Base-by-base conservation (phyloP, 2,329 filamentous ascomycete genomes). In the Sporothrix brasiliensis region DNA sequence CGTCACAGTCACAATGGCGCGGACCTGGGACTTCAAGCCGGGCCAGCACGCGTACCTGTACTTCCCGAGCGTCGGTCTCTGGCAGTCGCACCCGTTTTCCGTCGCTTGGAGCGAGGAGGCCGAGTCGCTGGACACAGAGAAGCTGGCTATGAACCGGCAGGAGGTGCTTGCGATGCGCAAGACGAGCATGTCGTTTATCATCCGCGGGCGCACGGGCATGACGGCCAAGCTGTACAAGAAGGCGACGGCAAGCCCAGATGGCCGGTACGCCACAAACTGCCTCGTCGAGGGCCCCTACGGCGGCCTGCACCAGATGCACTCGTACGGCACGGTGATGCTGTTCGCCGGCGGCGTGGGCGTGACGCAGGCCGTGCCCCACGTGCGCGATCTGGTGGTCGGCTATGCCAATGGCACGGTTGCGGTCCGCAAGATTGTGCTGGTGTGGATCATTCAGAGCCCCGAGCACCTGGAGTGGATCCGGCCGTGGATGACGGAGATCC, bases 391-490 rank as follows among this genome's bases (percentile, higher is more conserved):
- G 0, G 87, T 94, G 39, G 82, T 84, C 6, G 90, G 91, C 52
- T 91, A 87, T 78, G 84, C 85, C 72, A 87, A 89, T 73, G 88
- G 89, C 70, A 92, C 89, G 0, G 88, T 91, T 6, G 89, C 91
- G 0, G 88, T 90, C 1, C 87, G 90, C 73, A 91, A 89, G 77
- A 84, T 94, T 66, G 83, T 92, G 5, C 84, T 94, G 30, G 88
- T 93, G 53, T 94, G 92, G 92, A 89, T 89, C 65, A 91, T 94
- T 70, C 91, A 92, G 76, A 91, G 87, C 75, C 90, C 90, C 75
- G 91, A 93, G 81, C 91, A 93, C 78, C 84, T 94, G 41, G 91
- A 94, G 79, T 94, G 91, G 91, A 93, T 93, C 77, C 85, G 91
- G 61, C 90, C 90, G 9, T 93, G 91, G 90, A 93, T 94, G 91